Conservation (phyloP, 2,329 filamentous ascomycete species). For the Falciphora oryzae region DNA sequence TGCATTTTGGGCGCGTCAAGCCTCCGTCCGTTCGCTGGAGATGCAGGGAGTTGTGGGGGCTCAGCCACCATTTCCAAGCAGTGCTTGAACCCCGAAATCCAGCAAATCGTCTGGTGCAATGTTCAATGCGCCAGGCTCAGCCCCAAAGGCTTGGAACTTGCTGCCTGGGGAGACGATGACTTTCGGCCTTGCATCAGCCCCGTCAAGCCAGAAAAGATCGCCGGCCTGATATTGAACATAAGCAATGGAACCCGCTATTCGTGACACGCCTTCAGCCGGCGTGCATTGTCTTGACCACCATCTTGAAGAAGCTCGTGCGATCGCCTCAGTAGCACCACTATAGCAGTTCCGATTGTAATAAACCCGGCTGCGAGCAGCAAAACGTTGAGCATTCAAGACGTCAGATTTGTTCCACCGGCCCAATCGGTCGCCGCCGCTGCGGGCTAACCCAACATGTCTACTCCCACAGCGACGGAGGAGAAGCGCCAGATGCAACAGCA, state of each 20-base stretch:
- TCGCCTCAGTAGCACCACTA: neutral
- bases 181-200: neutral
- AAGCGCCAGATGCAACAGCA: slow-evolving; percentile 13
- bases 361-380: neutral
- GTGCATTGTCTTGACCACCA: neutral
- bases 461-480: slow-evolving; percentile 9
- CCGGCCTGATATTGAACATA: too few species aligned
- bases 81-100: too few species aligned
- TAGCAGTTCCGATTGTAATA: neutral
- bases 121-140: neutral
- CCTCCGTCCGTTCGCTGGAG: neutral
- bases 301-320: neutral
- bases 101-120: too few species aligned
- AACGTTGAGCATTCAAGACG: neutral
- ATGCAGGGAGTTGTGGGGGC: neutral
- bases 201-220: neutral
- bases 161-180: neutral
- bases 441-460: neutral
- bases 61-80: neutral
- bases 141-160: neutral
- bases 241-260: too few species aligned
- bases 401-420: too few species aligned
- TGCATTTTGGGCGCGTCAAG: neutral
- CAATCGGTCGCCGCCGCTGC: neutral
- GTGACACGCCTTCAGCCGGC: too few species aligned